Evolutionary conservation across 208 protist genomes (phyloP), one percentile per base, ranked within the genome.

Genomic region (Acanthamoeba royreba): DNA sequence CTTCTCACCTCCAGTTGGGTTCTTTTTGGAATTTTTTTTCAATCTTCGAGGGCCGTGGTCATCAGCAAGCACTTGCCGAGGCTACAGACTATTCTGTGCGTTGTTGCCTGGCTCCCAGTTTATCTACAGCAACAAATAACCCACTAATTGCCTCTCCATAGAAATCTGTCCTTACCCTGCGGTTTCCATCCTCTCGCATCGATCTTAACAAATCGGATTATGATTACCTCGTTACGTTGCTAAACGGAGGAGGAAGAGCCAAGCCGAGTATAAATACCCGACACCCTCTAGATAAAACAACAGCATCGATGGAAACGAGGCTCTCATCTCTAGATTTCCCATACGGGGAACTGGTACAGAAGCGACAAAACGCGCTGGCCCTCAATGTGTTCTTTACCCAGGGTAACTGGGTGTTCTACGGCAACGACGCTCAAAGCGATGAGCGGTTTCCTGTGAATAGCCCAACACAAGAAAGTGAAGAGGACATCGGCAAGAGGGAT

Each of bases 331-430:
- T 53, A 22, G 74, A 85, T 28, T 53, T 28, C 25, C 74, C 74
- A 40, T 85, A 85, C 43, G 74, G 74, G 43, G 74, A 85, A 28
- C 43, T 85, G 42, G 11, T 85, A 13, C 74, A 85, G 43, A 85
- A 85, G 74, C 83, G 47, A 28, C 83, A 90, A 42, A 90, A 90
- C 22, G 83, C 83, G 35, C 46, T 92, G 31, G 88, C 88, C 0
- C 46, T 92, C 63, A 74, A 92, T 43, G 88, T 92, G 42, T 92
- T 81, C 88, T 92, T 92, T 46, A 83, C 88, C 4, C 88, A 92
- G 63, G 88, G 88, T 31, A 92, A 92, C 63, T 92, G 88, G 88
- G 88, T 92, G 19, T 92, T 92, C 47, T 40, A 61, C 11, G 88
- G 81, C 33, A 92, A 92, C 40, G 13, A 15, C 28, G 17, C 46